phyloP scores from a whole-genome alignment of 305 asterid species.

The Solanum hybrid region DNA sequence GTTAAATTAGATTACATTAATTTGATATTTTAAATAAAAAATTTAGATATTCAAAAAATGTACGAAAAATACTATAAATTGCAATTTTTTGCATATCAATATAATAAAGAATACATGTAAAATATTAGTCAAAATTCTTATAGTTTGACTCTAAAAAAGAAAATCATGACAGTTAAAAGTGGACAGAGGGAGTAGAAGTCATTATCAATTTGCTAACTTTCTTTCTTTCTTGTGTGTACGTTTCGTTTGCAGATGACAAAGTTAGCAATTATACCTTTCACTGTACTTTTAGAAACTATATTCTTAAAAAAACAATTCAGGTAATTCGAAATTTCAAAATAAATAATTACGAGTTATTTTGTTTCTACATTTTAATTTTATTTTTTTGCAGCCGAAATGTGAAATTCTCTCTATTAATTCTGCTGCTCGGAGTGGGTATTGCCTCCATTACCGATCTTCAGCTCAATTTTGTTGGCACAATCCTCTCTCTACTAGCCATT shows the following conservation, averaged over 20 bases:
- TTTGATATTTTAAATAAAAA: too few relatives aligned
- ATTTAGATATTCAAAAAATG: too few relatives aligned
- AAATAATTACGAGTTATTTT: slow-evolving; percentile 19
- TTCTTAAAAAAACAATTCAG: slow-evolving; percentile 80
- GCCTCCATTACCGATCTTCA: slow-evolving; percentile 82
- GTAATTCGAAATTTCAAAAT: slow-evolving; percentile 12
- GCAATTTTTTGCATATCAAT: too few relatives aligned
- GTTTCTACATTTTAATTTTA: not conserved
- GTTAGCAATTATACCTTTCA: slow-evolving; percentile 87
- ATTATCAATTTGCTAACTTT: not conserved
- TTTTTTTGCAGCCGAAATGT: slow-evolving; percentile 46
- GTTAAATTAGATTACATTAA: too few relatives aligned
- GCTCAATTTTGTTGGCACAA: slow-evolving; percentile 65
- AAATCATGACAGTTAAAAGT: too few relatives aligned
- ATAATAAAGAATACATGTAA: not conserved
- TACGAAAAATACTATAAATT: too few relatives aligned
- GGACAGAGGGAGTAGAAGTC: not conserved
- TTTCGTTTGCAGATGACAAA: slow-evolving; percentile 71
- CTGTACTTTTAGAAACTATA: slow-evolving; percentile 64
- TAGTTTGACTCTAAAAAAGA: too few relatives aligned
- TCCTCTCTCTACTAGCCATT: slow-evolving; percentile 68
- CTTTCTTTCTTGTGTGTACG: not conserved
- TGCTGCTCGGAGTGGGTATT: slow-evolving; percentile 67
- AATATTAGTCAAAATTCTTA: not conserved
- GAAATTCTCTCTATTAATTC: slow-evolving; percentile 46